phyloP scores from a whole-genome alignment of 2,329 filamentous ascomycete genomes.

The Chrysosporium keratinophilum region DNA sequence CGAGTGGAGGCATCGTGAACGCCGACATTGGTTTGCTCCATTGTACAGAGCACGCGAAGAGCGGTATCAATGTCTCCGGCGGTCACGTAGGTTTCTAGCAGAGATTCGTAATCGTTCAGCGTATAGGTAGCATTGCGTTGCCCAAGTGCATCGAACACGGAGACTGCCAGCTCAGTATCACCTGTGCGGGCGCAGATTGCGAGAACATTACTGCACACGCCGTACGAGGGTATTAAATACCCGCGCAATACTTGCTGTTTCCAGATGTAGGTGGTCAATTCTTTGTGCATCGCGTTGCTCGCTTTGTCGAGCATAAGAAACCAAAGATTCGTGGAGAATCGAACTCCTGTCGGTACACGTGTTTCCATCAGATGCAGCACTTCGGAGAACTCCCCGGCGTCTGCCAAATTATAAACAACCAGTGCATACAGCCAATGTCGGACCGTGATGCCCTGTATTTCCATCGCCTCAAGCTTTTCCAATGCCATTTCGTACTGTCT shows the following conservation, averaged over 20 bases:
- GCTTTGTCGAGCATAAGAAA: constrained; percentile 66
- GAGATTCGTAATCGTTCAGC: constrained; percentile 65
- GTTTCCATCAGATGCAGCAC: constrained; percentile 57
- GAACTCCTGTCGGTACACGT: constrained; percentile 39
- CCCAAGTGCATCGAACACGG: constrained; percentile 57
- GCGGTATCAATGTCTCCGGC: constrained; percentile 54
- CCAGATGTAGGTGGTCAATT: constrained; percentile 63
- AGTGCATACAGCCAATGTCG: constrained; percentile 69
- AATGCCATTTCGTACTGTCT: constrained; percentile 73
- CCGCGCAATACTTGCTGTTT: constrained; percentile 49
- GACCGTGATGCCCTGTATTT: constrained; percentile 45
- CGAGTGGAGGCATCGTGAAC: constrained; percentile 53
- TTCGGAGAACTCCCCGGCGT: constrained; percentile 65
- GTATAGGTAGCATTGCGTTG: constrained; percentile 47
- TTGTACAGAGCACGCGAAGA: constrained; percentile 61
- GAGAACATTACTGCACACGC: constrained; percentile 58
- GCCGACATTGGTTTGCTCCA: constrained; percentile 53
- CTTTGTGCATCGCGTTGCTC: constrained; percentile 51
- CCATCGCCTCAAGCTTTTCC: constrained; percentile 56
- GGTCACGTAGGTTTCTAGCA: constrained; percentile 59
- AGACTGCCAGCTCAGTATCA: constrained; percentile 58
- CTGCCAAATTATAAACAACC: constrained; percentile 62
- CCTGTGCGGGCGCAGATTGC: constrained; percentile 59
- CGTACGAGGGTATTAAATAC: constrained; percentile 53
- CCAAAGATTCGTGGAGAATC: constrained; percentile 52